Percentiles rank a stretch among this genome's conserved stretches.
phyloP scores from a whole-genome alignment of 2,329 filamentous ascomycete genomes.

The Didymella exigua region DNA sequence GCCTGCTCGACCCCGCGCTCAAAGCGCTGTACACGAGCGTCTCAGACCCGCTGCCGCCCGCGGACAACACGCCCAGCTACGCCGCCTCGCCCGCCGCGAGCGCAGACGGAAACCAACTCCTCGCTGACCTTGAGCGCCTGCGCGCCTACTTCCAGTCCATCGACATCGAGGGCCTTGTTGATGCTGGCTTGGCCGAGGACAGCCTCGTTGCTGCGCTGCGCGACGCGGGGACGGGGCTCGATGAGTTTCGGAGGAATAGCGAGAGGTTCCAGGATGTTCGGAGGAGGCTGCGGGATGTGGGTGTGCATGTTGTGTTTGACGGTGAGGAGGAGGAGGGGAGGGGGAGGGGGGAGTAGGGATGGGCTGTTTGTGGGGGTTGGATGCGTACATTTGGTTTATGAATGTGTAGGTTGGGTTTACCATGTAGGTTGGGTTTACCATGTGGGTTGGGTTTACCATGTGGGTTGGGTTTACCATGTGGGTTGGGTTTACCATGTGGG shows the following conservation, averaged over 20 bases:
- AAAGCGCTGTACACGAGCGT: conserved; percentile 63
- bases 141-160: conserved; percentile 38
- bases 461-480: too few relatives aligned
- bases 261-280: conserved; percentile 30
- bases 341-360: background rate
- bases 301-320: conserved; percentile 37
- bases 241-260: conserved; percentile 38
- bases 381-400: too few relatives aligned
- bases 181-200: conserved; percentile 25
- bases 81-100: conserved; percentile 13
- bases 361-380: too few relatives aligned
- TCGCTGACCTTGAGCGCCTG: conserved; percentile 33
- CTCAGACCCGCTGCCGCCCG: conserved; percentile 82
- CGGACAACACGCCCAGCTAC: conserved; percentile 48
- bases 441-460: too few relatives aligned
- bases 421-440: too few relatives aligned
- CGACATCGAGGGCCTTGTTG: conserved; percentile 28
- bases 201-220: conserved; percentile 27
- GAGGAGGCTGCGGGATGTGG: conserved; percentile 29
- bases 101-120: conserved; percentile 24
- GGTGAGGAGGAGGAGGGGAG: background rate
- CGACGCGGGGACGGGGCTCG: conserved; percentile 27
- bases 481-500: too few relatives aligned
- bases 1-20: conserved; percentile 70
- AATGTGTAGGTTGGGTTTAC: too few relatives aligned